These are phyloP conservation scores for Somion occarium DNA, from an alignment of 1,284 basidiomycete species.

Conservation along the genomic window DNA sequence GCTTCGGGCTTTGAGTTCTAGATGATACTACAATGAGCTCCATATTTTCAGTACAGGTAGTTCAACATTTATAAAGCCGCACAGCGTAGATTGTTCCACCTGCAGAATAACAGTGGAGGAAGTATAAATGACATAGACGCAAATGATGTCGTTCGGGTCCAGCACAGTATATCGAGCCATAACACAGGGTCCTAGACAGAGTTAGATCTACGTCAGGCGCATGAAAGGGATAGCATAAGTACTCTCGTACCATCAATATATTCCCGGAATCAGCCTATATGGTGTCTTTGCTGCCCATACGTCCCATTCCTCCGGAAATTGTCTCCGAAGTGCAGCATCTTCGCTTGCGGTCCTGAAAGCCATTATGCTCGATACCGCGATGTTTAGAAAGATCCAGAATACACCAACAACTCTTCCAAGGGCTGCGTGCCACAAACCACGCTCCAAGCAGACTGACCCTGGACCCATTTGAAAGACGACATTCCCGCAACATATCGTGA, in stretches of 20 bases:
- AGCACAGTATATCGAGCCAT: too few species aligned
- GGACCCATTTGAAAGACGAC: not conserved
- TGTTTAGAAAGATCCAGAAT: not conserved
- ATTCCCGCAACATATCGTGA: not conserved
- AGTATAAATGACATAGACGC: too few species aligned
- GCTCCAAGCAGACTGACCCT: not conserved
- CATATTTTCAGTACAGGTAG: too few species aligned
- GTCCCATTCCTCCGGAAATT: slow-evolving; percentile 18
- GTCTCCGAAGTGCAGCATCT: slow-evolving; percentile 15
- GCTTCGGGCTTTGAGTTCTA: too few species aligned
- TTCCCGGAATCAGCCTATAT: slow-evolving; percentile 8
- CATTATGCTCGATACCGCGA: not conserved
- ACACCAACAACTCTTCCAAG: not conserved
- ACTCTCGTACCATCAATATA: not conserved
- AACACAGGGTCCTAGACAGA: too few species aligned
- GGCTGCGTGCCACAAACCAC: not conserved
- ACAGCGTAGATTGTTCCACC: too few species aligned
- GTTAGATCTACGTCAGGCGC: too few species aligned
- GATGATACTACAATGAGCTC: too few species aligned
- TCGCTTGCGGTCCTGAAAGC: slow-evolving; percentile 4
- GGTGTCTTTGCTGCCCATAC: slow-evolving; percentile 3
- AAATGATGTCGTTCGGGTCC: too few species aligned
- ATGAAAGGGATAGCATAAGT: too few species aligned
- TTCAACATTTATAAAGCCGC: too few species aligned
- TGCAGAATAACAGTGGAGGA: too few species aligned